Base-by-base conservation (phyloP, 305 asterid species). In the Rubia peregrina region DNA sequence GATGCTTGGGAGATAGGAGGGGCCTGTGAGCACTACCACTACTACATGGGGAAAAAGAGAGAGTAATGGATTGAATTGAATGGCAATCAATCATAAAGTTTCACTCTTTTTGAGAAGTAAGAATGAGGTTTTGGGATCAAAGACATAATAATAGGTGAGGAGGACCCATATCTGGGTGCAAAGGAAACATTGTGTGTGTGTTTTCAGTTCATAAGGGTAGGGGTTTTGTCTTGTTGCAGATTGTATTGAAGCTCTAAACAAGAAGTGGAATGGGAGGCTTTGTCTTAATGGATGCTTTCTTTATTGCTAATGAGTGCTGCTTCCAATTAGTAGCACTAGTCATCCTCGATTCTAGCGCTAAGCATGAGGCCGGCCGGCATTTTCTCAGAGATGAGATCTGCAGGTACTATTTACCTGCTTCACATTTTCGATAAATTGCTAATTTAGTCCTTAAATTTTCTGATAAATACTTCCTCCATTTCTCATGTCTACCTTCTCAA, bases 61-160 rank as follows among this genome's bases (percentile, higher is more conserved):
- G 30, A n/a, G 67, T 13, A 69, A 71, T 62, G 43, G 44, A 59
- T 19, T 44, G 77, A 66, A 78, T 68, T 41, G 33, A 78, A 65
- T 26, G 61, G 78, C 71, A 78, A 72, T 44, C 48, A 79, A 62
- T 61, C 69, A 69, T 33, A 60, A 55, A 66, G 66, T 67, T 26
- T 48, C 40, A 46, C 40, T 59, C 17, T 42, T 40, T 53, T 10
- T 36, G 36, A 66, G 64, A 67, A 63, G 49, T 60, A 71, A 69
- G 48, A 46, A 70, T 62, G 74, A 70, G 53, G 66, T 68, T 70
- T 73, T 79, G 71, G 63, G 80, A 82, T 72, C 71, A 78, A 79
- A 79, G 79, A 82, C 86, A 79, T 71, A 79, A 82, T 79, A 74
- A 82, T 82, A 82, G n/a, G 71, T 16, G 53, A 67, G 75, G 79